These are phyloP conservation scores for Curvularia spicifera DNA, from an alignment of 2,329 filamentous ascomycete species.

Conservation along the genomic window DNA sequence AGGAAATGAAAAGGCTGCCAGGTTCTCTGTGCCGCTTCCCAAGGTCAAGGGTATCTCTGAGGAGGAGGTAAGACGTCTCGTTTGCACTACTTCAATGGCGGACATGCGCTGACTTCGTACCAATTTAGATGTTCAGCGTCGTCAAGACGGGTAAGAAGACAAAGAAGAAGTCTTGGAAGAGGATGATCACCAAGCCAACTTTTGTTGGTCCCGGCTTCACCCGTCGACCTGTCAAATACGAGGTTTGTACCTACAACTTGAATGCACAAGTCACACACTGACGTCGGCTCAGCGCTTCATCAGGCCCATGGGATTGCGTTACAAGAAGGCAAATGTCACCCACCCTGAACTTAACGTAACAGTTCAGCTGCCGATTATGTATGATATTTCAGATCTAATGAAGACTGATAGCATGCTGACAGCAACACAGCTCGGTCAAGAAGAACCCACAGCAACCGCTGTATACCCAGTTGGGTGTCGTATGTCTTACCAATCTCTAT, in stretches of 20 bases:
- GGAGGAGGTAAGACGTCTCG: constrained; percentile 65
- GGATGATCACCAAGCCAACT: constrained; percentile 79
- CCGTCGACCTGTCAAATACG: constrained; percentile 80
- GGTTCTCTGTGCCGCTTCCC: constrained; percentile 89
- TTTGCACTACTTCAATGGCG: neutral
- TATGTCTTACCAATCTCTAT: neutral
- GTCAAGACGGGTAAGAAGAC: constrained; percentile 89
- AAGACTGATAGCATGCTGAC: constrained; percentile 6
- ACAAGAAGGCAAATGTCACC: constrained; percentile 76
- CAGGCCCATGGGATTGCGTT: constrained; percentile 69
- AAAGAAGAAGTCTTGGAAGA: constrained; percentile 80
- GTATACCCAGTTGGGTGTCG: constrained; percentile 89
- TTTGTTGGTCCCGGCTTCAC: constrained; percentile 95
- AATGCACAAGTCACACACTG: neutral
- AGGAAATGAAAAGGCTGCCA: constrained; percentile 78
- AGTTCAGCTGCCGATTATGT: constrained; percentile 72
- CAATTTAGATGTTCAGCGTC: constrained; percentile 79
- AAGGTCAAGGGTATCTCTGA: constrained; percentile 94
- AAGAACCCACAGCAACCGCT: constrained; percentile 87
- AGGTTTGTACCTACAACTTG: constrained; percentile 9
- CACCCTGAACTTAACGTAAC: constrained; percentile 85
- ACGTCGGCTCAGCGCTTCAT: constrained; percentile 38
- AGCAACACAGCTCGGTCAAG: constrained; percentile 61
- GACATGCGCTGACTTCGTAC: neutral
- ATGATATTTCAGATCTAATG: neutral